Base-by-base conservation (phyloP, 805 yeast genomes). In the Wickerhamiella musiphila region DNA sequence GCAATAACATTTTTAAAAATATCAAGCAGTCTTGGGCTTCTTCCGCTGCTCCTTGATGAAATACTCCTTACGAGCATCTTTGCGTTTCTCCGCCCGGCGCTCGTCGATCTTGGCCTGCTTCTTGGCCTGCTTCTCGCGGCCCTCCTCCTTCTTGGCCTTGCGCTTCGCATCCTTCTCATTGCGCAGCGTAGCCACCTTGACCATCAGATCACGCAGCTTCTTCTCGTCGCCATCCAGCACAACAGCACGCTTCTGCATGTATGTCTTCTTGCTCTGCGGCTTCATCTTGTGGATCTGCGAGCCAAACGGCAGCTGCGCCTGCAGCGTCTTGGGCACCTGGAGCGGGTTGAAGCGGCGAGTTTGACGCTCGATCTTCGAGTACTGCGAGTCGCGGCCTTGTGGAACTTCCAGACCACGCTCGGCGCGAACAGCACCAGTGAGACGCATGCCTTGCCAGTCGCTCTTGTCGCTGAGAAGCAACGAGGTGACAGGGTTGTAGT, bases 401-500 rank as follows among this genome's bases (percentile, higher is more conserved):
- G 86, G 86, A 1, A 90, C 70, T 14, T 66, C 70, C 29, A 82
- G 48, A 23, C 65, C 67, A 43, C 65, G 54, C 16, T 67, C 92
- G 15, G 90, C 86, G 47, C 98, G 70, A 26, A 90, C 83, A 47
- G 77, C 77, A 36, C 98, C 98, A 1, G 95, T 90, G 39, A 86
- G 63, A 50, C 93, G 70, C 93, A 90, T 83, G 40, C 99, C 99
- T 48, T 69, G 69, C 99, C 99, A 90, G 47, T 79, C 79, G 20
- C 65, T 61, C 57, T 90, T 90, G 43, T 82, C 70, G 22, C 60
- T 51, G 36, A 84, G 56, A 46, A 92, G 63, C 50, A 86, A 61
- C 1, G 98, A 90, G 0, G 95, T 78, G 14, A 90, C 96, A 2
- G 96, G 96, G 51, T 90, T 92, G 57, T 86, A 92, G 57, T 82